These are phyloP conservation scores for Neodidymelliopsis sp. DNA, from an alignment of 2,329 filamentous ascomycete genomes.

Conservation along the genomic window DNA sequence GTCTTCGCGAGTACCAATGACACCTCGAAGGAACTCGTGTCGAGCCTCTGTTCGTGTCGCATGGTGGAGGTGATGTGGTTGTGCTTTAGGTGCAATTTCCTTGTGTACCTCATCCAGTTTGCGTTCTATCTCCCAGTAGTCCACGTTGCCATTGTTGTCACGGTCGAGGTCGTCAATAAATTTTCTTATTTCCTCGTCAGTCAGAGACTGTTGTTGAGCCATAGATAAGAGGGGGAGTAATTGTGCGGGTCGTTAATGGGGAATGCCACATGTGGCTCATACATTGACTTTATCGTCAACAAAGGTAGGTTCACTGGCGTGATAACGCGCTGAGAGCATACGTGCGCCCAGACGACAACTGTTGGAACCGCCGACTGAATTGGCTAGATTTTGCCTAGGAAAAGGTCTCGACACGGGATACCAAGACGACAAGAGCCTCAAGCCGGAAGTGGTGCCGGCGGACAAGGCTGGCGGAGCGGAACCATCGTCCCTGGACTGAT, in stretches of 20 bases:
- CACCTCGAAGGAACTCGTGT: constrained; percentile 60
- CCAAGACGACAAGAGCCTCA: constrained; percentile 38
- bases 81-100: constrained; percentile 58
- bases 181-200: constrained; percentile 58
- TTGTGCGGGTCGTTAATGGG: neutral
- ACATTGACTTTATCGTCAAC: constrained; percentile 14
- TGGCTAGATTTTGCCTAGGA: constrained; percentile 15
- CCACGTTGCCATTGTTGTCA: constrained; percentile 60
- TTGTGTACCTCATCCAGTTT: constrained; percentile 63
- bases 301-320: constrained; percentile 10
- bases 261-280: constrained; percentile 23
- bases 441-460: constrained; percentile 29
- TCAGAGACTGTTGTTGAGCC: constrained; percentile 37
- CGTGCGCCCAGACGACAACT: constrained; percentile 38
- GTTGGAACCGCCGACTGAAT: constrained; percentile 12
- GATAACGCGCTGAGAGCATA: constrained; percentile 23
- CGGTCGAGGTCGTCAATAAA: constrained; percentile 63
- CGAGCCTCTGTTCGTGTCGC: constrained; percentile 50
- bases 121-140: constrained; percentile 60
- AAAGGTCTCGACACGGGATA: constrained; percentile 20
- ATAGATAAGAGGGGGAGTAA: constrained; percentile 19
- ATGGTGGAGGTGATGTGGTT: constrained; percentile 56
- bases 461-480: constrained; percentile 26
- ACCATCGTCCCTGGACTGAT: neutral
- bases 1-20: constrained; percentile 56